These are phyloP conservation scores for Phlyctochytrium planicorne DNA, from an alignment of 192 early-diverging fungal species.

Conservation along the genomic window DNA sequence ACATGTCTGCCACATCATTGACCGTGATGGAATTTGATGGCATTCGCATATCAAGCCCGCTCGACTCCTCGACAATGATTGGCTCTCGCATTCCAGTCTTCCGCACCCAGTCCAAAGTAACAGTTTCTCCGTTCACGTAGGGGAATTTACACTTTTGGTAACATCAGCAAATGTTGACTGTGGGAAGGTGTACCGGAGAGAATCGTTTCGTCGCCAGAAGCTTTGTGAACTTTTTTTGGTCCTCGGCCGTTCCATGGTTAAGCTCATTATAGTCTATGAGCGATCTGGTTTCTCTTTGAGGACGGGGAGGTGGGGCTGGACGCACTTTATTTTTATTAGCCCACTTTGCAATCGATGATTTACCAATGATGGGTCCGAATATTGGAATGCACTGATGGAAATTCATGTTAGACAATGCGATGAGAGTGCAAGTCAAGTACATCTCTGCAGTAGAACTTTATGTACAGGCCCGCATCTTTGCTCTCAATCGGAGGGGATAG, in stretches of 20 bases:
- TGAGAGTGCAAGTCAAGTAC: background rate
- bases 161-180: background rate
- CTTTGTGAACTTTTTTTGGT: constrained; percentile 79
- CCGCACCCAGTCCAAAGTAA: constrained; percentile 69
- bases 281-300: constrained; percentile 31
- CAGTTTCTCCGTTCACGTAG: constrained; percentile 57
- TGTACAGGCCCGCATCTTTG: constrained; percentile 13
- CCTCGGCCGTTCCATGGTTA: constrained; percentile 72
- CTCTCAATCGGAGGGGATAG: constrained; percentile 11
- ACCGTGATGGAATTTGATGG: constrained; percentile 62
- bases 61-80: constrained; percentile 65
- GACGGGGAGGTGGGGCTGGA: background rate
- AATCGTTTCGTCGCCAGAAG: constrained; percentile 70
- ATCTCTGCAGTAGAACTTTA: constrained; percentile 43
- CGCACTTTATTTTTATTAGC: constrained; percentile 11
- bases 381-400: constrained; percentile 31
- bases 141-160: constrained; percentile 66
- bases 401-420: background rate
- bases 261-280: constrained; percentile 82
- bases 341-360: constrained; percentile 9
- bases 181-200: constrained; percentile 16
- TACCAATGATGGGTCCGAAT: constrained; percentile 37
- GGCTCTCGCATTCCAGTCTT: constrained; percentile 68
- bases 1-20: constrained; percentile 44
- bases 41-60: constrained; percentile 83